Conservation (phyloP, 2,329 filamentous ascomycete genomes). For the Boeremia exigua region DNA sequence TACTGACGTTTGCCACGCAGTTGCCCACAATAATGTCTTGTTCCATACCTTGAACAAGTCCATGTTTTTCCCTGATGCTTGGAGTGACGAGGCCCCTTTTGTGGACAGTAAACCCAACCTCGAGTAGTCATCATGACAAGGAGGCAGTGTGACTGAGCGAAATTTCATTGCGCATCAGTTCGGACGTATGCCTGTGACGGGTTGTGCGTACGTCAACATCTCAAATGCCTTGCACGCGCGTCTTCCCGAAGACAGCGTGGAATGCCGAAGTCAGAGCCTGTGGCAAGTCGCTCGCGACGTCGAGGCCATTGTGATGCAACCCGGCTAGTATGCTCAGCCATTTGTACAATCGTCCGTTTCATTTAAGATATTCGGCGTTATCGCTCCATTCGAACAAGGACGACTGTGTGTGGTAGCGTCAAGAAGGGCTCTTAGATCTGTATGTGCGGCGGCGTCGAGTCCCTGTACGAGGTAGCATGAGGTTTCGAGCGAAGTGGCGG, state of each 20-base stretch:
- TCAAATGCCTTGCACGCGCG: neutral
- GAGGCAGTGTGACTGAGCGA: neutral
- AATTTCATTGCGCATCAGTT: neutral
- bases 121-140: no score
- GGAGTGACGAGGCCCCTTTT: neutral
- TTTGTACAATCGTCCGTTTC: neutral
- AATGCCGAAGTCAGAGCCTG: neutral
- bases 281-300: neutral
- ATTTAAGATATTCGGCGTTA: no score
- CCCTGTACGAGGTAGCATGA: no score
- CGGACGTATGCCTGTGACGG: neutral
- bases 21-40: neutral
- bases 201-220: neutral
- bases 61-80: no score
- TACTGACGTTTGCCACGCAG: neutral
- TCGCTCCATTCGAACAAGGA: neutral
- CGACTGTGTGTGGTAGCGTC: no score
- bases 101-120: no score
- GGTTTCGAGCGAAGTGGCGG: no score
- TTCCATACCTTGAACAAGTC: no score
- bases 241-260: neutral
- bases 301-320: neutral
- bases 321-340: neutral
- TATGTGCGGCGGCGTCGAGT: no score
- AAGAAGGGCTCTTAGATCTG: no score